Evolutionary conservation across 202 grass and related monocot species (phyloP), one percentile per base, ranked within the genome.

Genomic region (Cymbopogon flexuosus): DNA sequence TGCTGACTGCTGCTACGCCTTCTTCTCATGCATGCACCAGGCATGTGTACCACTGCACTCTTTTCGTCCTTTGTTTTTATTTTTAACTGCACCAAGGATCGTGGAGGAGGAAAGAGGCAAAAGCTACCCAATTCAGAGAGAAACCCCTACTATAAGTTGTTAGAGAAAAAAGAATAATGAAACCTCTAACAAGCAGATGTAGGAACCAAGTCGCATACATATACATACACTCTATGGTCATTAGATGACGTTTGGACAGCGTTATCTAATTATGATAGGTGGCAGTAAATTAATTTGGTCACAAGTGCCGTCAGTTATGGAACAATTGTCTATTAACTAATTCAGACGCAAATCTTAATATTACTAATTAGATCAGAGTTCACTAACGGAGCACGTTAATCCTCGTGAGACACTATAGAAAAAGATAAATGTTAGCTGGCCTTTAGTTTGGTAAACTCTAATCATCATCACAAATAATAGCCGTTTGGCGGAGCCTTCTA

Each of bases 11-110:
- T 66, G 79, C 75, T 41, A 40, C 34, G 23, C 37, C 39, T 1
- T 14, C 22, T 70, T 89, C 79, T 45, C 83, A 86, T 34, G 73
- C 70, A 92, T 46, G 31, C 1, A 47, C 2, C 41, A 49, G 30
- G n/a, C 61, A 43, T 2, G 35, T 16, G 47, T 37, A 35, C 42
- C 68, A 1, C 36, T 61, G 1, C 10, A 40, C 62, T 46, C 63
- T 46, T 42, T 77, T 27, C 52, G 34, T 68, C 37, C 63, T 57
- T 42, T 22, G 35, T 21, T 23, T 33, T 37, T 1, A 7, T 54
- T 67, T 65, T 18, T 3, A 78, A 37, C 60, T 65, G 7, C 19
- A 68, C 49, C 35, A 23, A 67, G 40, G 70, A 66, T 35, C 62
- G 61, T 75, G 13, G 14, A 12, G 42, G 19, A 61, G 54, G 61